Evolutionary conservation across 208 protist genomes (phyloP).

Genomic region (Acanthamoeba triangularis): DNA sequence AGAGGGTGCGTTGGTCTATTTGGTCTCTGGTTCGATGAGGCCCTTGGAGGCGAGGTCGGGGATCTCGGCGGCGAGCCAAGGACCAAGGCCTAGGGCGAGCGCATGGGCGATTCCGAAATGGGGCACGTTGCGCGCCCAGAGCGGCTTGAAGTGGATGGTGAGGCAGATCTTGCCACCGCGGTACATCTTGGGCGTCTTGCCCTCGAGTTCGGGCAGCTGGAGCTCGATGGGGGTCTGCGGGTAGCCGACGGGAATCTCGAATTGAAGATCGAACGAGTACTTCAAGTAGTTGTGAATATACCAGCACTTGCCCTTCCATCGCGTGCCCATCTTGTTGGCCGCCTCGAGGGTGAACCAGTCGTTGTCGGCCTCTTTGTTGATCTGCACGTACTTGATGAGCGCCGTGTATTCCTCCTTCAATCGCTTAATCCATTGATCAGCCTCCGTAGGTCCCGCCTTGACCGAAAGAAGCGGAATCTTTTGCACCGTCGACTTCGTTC

Average conservation of each 20-base stretch:
- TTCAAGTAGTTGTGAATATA: conserved; percentile 95
- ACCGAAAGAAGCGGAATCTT: conserved; percentile 97
- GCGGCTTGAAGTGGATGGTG: conserved; percentile 98
- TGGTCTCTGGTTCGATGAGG: conserved; percentile 46
- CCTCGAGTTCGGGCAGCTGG: conserved; percentile 97
- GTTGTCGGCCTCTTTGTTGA: conserved; percentile 97
- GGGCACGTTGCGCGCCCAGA: conserved; percentile 98
- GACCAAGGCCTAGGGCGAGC: conserved; percentile 96
- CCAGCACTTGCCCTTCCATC: conserved; percentile 98
- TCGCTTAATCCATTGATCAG: conserved; percentile 96
- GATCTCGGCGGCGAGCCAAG: conserved; percentile 98
- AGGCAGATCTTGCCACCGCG: conserved; percentile 99
- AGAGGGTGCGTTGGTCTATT: neutral
- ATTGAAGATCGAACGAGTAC: conserved; percentile 98
- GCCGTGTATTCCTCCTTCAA: conserved; percentile 98
- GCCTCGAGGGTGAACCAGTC: conserved; percentile 98
- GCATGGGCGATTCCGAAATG: conserved; percentile 99
- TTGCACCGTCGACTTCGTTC: conserved; percentile 94
- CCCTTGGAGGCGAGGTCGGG: conserved; percentile 96
- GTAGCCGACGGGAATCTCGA: conserved; percentile 98
- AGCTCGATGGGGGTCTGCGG: conserved; percentile 97
- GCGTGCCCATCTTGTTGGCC: conserved; percentile 96
- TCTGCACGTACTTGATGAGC: conserved; percentile 95
- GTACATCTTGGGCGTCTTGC: conserved; percentile 99
- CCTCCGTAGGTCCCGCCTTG: conserved; percentile 97